Evolutionary conservation across 83 land plant genomes (phyloP), one percentile per base, ranked within the genome.

Genomic region (Picea abies): DNA sequence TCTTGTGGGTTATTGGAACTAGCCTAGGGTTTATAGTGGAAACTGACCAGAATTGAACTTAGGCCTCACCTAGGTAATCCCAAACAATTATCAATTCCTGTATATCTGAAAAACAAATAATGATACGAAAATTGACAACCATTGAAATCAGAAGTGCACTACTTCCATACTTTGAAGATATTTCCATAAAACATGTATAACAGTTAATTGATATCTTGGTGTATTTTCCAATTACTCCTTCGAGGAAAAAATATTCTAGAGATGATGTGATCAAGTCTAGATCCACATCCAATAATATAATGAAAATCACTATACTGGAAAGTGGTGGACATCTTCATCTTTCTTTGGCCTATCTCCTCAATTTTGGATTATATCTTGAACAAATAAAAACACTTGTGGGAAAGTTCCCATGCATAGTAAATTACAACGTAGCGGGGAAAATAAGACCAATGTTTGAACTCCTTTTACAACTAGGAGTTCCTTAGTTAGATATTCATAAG

Each of bases 81-180:
- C n/a, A n/a, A n/a, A n/a, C n/a, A n/a, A n/a, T n/a, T n/a, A n/a
- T n/a, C n/a, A n/a, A n/a, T n/a, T n/a, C n/a, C n/a, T n/a, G n/a
- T n/a, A n/a, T n/a, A n/a, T n/a, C n/a, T n/a, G n/a, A n/a, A n/a
- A n/a, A n/a, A n/a, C n/a, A n/a, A n/a, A n/a, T n/a, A n/a, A n/a
- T n/a, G n/a, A n/a, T n/a, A n/a, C n/a, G 94, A 79, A 94, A 96
- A 86, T 88, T 94, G 16, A 86, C 95, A 58, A 91, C 96, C 37
- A 82, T 90, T 83, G 98, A 95, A 81, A 93, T 93, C 26, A 79
- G 96, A 76, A 86, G 80, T 58, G 87, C 94, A n/a, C 85, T 95
- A 25, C 84, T 86, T 52, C 93, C 96, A 20, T 93, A 88, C 79
- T 91, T 95, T 63, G 94, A 95, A 56, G 78, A 82, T 62, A 88